phyloP scores from a whole-genome alignment of 139 green algal genomes.

The Picochlorum sp. region DNA sequence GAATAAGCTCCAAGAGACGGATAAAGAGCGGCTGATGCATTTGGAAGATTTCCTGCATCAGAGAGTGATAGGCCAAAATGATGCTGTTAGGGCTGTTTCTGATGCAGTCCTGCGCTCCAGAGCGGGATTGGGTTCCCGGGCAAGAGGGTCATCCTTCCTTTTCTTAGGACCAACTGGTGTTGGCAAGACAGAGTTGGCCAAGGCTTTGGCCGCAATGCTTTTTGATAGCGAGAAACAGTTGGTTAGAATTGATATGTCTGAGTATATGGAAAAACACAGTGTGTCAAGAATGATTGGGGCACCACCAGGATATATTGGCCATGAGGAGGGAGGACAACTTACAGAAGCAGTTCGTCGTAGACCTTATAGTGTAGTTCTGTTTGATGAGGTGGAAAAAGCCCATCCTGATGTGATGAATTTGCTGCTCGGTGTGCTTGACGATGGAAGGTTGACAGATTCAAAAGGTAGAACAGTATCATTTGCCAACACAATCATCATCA shows the following conservation, averaged over 20 bases:
- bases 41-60: conserved; percentile 44
- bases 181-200: conserved; percentile 82
- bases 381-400: conserved; percentile 82
- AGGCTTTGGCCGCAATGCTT: conserved; percentile 67
- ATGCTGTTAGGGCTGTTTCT: conserved; percentile 46
- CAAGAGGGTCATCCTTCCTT: conserved; percentile 70
- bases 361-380: conserved; percentile 71
- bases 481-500: conserved; percentile 89
- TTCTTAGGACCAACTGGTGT: conserved; percentile 83
- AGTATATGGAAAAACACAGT: conserved; percentile 77
- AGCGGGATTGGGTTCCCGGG: conserved; percentile 50
- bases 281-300: conserved; percentile 69
- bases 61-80: conserved; percentile 45
- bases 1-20: conserved; percentile 53
- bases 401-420: conserved; percentile 71
- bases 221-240: conserved; percentile 85
- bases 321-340: conserved; percentile 74
- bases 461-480: conserved; percentile 89
- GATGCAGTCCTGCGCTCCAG: conserved; percentile 53
- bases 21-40: conserved; percentile 43
- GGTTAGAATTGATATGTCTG: conserved; percentile 62
- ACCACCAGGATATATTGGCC: conserved; percentile 71
- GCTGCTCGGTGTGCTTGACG: conserved; percentile 81
- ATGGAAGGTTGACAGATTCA: conserved; percentile 69
- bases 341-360: conserved; percentile 67